Conservation (phyloP, 1,284 basidiomycete species). For the Naganishia albida region DNA sequence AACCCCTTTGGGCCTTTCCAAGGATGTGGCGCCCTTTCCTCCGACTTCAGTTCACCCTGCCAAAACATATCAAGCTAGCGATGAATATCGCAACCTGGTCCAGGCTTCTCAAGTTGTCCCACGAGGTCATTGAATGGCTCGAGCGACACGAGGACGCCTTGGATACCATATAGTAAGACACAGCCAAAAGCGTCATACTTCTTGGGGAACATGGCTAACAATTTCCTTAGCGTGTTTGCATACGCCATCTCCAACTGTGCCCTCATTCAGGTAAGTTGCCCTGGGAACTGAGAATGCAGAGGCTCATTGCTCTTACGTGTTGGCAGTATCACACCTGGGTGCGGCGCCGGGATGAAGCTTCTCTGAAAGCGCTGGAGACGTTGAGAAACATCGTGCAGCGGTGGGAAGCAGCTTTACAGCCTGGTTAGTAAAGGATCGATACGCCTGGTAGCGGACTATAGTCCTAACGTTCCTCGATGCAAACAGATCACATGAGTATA, state of each 20-base stretch:
- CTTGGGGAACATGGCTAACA: neutral
- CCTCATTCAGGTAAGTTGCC: slow-evolving; percentile 71
- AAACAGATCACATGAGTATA: slow-evolving; percentile 81
- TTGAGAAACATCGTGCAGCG: slow-evolving; percentile 76
- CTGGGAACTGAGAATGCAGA: neutral
- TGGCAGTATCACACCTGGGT: slow-evolving; percentile 87
- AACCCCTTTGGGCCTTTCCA: neutral
- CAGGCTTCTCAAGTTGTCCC: slow-evolving; percentile 68
- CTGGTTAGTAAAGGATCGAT: slow-evolving; percentile 39
- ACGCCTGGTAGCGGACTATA: neutral
- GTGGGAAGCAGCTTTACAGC: slow-evolving; percentile 68
- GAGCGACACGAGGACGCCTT: slow-evolving; percentile 75
- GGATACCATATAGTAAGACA: slow-evolving; percentile 69
- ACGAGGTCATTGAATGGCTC: slow-evolving; percentile 85
- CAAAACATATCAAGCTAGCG: slow-evolving; percentile 77
- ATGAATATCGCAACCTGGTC: slow-evolving; percentile 79
- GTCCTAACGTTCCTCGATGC: neutral
- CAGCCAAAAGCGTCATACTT: neutral
- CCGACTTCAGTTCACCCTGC: slow-evolving; percentile 85
- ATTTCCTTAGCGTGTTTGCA: slow-evolving; percentile 60
- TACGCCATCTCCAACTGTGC: slow-evolving; percentile 89
- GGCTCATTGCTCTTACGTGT: neutral
- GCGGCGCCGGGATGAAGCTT: slow-evolving; percentile 71
- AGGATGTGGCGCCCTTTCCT: slow-evolving; percentile 85
- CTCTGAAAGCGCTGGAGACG: slow-evolving; percentile 71